Evolutionary conservation across 352 stramenopile genomes (phyloP).

Genomic region (Globisporangium yorkense): DNA sequence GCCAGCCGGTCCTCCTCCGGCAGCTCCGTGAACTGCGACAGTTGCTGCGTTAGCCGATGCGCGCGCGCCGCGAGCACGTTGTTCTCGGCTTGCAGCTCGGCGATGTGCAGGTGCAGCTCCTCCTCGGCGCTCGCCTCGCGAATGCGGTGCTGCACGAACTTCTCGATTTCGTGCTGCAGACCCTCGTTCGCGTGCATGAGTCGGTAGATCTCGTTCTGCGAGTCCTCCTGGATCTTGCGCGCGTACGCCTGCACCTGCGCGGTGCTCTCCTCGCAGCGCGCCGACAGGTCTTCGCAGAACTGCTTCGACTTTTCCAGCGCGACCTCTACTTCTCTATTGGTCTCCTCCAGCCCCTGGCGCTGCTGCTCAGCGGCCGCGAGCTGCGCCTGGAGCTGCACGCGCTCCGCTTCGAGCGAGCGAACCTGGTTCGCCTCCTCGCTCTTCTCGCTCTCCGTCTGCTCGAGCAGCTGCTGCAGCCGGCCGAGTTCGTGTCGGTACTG

Average conservation of each 20-base stretch:
- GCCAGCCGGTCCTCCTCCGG: constrained; percentile 60
- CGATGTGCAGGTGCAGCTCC: constrained; percentile 61
- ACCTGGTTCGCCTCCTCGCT: constrained; percentile 26
- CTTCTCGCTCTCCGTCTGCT: constrained; percentile 18
- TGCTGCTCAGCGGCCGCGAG: constrained; percentile 42
- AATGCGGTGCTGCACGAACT: constrained; percentile 47
- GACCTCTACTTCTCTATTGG: constrained; percentile 45
- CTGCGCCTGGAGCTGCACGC: constrained; percentile 28
- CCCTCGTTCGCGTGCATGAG: constrained; percentile 51
- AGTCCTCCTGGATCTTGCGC: constrained; percentile 58
- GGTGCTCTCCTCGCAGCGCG: constrained; percentile 62
- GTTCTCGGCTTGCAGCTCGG: constrained; percentile 80
- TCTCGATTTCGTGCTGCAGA: constrained; percentile 62
- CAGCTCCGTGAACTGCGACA: constrained; percentile 82
- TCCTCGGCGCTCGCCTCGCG: constrained; percentile 65
- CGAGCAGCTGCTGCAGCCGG: constrained; percentile 28
- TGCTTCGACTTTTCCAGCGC: constrained; percentile 53
- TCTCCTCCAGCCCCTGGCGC: constrained; percentile 36
- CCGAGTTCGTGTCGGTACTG: constrained; percentile 23
- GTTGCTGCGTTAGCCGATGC: constrained; percentile 71
- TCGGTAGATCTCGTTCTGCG: constrained; percentile 52
- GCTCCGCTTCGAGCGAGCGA: constrained; percentile 36
- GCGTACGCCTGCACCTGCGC: constrained; percentile 49
- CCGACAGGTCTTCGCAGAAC: constrained; percentile 57
- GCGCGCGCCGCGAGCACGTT: constrained; percentile 75